Percentiles rank a stretch among this genome's conserved stretches.
Conservation (phyloP, 148 eudicot species). For the Euryodendron excelsum region DNA sequence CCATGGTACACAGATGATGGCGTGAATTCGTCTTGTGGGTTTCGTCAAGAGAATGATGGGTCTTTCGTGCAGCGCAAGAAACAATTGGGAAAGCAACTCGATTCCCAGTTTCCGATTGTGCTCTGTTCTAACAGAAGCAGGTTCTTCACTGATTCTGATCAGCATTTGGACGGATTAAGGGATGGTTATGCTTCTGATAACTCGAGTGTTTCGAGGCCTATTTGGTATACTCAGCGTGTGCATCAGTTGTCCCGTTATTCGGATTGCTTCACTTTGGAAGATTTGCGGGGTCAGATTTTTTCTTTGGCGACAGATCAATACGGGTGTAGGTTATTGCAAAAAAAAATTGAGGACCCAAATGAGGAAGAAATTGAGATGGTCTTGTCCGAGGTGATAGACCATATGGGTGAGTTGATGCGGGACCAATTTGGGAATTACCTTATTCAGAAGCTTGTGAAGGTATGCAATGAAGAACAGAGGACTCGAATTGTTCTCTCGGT, state of each 20-base stretch:
- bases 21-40: neutral
- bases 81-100: slow-evolving; percentile 12
- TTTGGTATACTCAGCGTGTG: neutral
- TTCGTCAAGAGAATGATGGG: neutral
- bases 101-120: slow-evolving; percentile 4
- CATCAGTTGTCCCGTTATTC: neutral
- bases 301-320: slow-evolving; percentile 29
- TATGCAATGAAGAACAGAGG: slow-evolving; percentile 43
- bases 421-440: slow-evolving; percentile 38
- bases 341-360: slow-evolving; percentile 22
- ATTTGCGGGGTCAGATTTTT: slow-evolving; percentile 29
- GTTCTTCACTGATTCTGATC: neutral
- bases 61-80: slow-evolving; percentile 30
- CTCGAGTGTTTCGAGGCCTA: neutral
- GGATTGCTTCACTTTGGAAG: neutral
- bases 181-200: neutral
- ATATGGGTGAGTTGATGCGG: slow-evolving; percentile 30
- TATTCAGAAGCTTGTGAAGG: slow-evolving; percentile 38
- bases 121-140: neutral
- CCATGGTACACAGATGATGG: neutral
- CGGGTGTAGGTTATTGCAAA: slow-evolving; percentile 26
- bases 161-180: too few relatives aligned
- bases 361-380: slow-evolving; percentile 28
- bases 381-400: slow-evolving; percentile 26
- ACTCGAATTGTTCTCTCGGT: slow-evolving; percentile 24